Percentiles rank a stretch among this genome's conserved stretches.
Conservation (phyloP, 208 protist species). For the Acanthamoeba castellanii region DNA sequence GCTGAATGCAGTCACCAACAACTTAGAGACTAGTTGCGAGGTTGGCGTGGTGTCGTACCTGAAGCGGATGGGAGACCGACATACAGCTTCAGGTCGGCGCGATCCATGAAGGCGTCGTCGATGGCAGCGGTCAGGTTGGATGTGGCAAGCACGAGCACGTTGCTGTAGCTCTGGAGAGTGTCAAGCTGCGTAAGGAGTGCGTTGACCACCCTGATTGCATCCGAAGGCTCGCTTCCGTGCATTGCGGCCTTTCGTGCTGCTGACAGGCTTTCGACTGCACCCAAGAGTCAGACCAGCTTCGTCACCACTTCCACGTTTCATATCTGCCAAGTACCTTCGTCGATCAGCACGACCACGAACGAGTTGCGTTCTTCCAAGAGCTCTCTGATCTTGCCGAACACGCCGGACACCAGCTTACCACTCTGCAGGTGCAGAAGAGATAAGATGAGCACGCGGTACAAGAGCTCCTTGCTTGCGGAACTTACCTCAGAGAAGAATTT, state of each 20-base stretch:
- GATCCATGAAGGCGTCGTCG: slow-evolving; percentile 93
- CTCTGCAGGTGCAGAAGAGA: slow-evolving; percentile 86
- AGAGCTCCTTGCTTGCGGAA: too few species aligned
- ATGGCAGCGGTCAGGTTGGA: slow-evolving; percentile 94
- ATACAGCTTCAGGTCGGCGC: slow-evolving; percentile 96
- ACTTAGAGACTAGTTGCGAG: neutral
- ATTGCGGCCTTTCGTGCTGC: slow-evolving; percentile 93
- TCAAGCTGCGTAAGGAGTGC: slow-evolving; percentile 98
- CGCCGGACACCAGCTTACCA: slow-evolving; percentile 96
- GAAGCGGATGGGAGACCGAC: slow-evolving; percentile 92
- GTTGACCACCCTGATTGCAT: slow-evolving; percentile 95
- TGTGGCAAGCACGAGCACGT: slow-evolving; percentile 96
- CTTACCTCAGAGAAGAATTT: slow-evolving; percentile 94
- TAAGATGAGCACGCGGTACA: neutral
- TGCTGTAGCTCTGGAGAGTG: slow-evolving; percentile 90
- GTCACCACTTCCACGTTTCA: neutral
- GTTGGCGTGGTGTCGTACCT: neutral
- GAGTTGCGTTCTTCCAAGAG: slow-evolving; percentile 88
- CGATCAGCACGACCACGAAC: slow-evolving; percentile 94
- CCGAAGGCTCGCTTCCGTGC: slow-evolving; percentile 95
- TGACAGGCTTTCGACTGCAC: slow-evolving; percentile 95
- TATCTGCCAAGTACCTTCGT: slow-evolving; percentile 80
- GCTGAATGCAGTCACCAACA: neutral
- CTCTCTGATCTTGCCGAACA: slow-evolving; percentile 94
- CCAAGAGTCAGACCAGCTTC: neutral